Evolutionary conservation across 2,329 filamentous ascomycete genomes (phyloP).

Genomic region (Corinectria fuckeliana): DNA sequence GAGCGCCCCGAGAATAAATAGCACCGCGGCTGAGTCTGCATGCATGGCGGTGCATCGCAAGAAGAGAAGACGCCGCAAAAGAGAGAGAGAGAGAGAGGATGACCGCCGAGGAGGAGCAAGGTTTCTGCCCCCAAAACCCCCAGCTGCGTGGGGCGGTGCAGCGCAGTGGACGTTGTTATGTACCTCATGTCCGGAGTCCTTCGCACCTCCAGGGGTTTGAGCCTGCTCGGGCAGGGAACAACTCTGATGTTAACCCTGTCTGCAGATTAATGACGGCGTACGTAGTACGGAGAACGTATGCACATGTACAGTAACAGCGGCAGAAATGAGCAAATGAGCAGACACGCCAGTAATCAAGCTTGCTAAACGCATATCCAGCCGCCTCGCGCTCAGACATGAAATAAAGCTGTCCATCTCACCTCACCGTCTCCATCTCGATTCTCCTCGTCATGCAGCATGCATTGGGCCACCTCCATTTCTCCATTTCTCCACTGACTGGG

Average conservation of each 20-base stretch:
- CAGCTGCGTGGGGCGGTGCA: neutral
- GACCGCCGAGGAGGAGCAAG: too few relatives aligned
- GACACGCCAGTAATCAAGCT: too few relatives aligned
- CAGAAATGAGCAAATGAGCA: too few relatives aligned
- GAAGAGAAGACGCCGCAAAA: neutral
- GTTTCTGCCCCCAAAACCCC: too few relatives aligned
- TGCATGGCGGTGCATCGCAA: too few relatives aligned
- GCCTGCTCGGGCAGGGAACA: neutral
- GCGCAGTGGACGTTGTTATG: neutral
- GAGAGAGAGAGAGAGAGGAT: too few relatives aligned
- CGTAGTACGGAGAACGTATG: too few relatives aligned
- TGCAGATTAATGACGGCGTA: neutral
- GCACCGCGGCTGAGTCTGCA: neutral
- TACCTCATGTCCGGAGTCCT: neutral
- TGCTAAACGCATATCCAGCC: too few relatives aligned
- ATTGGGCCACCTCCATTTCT: neutral
- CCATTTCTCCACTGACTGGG: neutral
- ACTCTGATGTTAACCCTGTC: conserved; percentile 8
- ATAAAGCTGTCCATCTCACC: too few relatives aligned
- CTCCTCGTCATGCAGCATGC: too few relatives aligned
- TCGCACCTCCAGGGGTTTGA: neutral
- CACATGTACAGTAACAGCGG: neutral
- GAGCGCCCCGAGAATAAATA: neutral
- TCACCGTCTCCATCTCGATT: too few relatives aligned
- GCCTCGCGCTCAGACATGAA: too few relatives aligned